Conservation (phyloP, 2,329 filamentous ascomycete species). For the Ophiostoma novo-ulmi region DNA sequence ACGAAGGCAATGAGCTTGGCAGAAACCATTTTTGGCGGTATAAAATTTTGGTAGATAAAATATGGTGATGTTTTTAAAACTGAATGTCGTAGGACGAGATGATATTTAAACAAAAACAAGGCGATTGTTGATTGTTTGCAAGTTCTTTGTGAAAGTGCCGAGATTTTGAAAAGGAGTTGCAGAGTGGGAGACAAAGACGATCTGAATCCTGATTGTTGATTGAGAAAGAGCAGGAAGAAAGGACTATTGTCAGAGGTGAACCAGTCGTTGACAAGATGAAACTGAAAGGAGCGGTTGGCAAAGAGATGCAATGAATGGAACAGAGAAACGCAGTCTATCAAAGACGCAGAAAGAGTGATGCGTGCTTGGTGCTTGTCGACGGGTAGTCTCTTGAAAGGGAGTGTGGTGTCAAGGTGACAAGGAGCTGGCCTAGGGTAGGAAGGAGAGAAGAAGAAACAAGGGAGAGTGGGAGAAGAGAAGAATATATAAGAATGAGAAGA, state of each 20-base stretch:
- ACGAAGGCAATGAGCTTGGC: constrained; percentile 38
- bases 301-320: constrained; percentile 23
- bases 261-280: constrained; percentile 22
- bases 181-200: neutral
- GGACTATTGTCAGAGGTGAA: constrained; percentile 18
- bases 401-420: constrained; percentile 19
- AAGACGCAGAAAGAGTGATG: constrained; percentile 47
- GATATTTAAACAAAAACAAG: constrained; percentile 16
- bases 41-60: neutral
- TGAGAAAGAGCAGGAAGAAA: constrained; percentile 17
- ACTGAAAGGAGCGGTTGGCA: constrained; percentile 15
- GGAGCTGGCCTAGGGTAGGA: constrained; percentile 16
- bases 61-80: neutral
- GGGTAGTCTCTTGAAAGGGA: constrained; percentile 26
- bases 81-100: neutral
- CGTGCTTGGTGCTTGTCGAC: constrained; percentile 31
- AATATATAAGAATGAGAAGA: constrained; percentile 11
- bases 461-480: constrained; percentile 1
- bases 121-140: neutral
- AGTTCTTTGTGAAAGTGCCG: neutral
- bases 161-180: neutral
- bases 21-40: constrained; percentile 25
- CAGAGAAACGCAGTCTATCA: constrained; percentile 43
- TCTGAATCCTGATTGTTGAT: constrained; percentile 12
- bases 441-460: constrained; percentile 7